These are phyloP conservation scores for Russula dissimulans DNA, from an alignment of 768 basidiomycete genomes.

Conservation along the genomic window DNA sequence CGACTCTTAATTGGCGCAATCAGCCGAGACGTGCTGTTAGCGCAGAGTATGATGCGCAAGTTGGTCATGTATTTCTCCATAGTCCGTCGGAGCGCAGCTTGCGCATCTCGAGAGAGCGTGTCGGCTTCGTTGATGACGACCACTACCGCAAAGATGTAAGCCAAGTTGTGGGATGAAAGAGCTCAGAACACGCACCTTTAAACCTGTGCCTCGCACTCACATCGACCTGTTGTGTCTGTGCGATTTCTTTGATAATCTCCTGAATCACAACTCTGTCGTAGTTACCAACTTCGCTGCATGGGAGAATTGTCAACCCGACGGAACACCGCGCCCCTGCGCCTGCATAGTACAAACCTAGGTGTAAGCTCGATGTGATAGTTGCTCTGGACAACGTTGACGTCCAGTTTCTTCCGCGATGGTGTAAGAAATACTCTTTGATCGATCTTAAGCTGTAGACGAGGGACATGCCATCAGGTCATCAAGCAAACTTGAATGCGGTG, in stretches of 20 bases:
- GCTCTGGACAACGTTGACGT: constrained; percentile 94
- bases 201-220: constrained; percentile 91
- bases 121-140: constrained; percentile 98
- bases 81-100: constrained; percentile 91
- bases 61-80: constrained; percentile 99
- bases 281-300: constrained; percentile 81
- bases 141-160: constrained; percentile 38
- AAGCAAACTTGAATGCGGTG: background rate
- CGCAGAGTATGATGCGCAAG: constrained; percentile 92
- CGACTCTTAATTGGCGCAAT: constrained; percentile 96
- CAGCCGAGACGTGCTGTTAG: constrained; percentile 88
- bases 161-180: background rate
- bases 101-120: constrained; percentile 88
- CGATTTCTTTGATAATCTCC: constrained; percentile 95
- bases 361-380: constrained; percentile 98
- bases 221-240: constrained; percentile 98
- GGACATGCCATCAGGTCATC: background rate
- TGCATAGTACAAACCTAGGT: constrained; percentile 55
- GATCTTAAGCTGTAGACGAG: constrained; percentile 72
- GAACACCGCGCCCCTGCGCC: background rate
- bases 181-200: constrained; percentile 56
- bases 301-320: background rate
- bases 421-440: constrained; percentile 95
- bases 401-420: constrained; percentile 87
- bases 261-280: constrained; percentile 94